phyloP scores from a whole-genome alignment of 1,284 basidiomycete genomes.

The Cystobasidium sp. region DNA sequence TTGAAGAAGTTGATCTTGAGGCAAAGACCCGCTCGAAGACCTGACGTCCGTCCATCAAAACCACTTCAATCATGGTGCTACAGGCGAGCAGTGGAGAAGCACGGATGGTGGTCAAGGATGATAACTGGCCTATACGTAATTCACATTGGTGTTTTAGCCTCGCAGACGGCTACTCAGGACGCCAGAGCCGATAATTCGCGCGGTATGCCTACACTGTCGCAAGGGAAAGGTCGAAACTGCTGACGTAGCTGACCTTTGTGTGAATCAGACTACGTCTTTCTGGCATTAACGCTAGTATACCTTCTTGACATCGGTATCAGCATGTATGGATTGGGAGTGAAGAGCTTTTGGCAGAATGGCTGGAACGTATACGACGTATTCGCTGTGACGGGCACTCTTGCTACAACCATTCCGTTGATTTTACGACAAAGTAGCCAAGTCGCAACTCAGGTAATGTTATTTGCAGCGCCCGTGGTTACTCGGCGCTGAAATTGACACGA shows the following conservation, averaged over 20 bases:
- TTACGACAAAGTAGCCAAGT: constrained; percentile 56
- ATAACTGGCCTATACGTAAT: constrained; percentile 82
- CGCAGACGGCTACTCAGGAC: constrained; percentile 73
- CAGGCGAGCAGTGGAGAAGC: constrained; percentile 84
- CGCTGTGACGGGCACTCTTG: constrained; percentile 79
- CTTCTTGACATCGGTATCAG: constrained; percentile 78
- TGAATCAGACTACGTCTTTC: constrained; percentile 72
- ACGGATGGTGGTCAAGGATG: constrained; percentile 87
- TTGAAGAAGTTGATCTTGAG: constrained; percentile 84
- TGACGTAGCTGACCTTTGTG: too few relatives aligned
- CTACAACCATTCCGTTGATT: constrained; percentile 78
- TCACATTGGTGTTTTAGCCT: constrained; percentile 87
- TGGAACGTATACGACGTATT: constrained; percentile 86
- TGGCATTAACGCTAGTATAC: constrained; percentile 75
- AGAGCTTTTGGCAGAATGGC: constrained; percentile 83
- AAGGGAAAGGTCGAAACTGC: too few relatives aligned
- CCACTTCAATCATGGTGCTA: constrained; percentile 82
- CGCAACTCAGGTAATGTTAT: constrained; percentile 17
- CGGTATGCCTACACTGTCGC: constrained; percentile 62
- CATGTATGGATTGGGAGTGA: constrained; percentile 81
- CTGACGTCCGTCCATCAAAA: constrained; percentile 66
- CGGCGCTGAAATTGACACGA: not conserved
- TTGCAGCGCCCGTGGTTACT: not conserved
- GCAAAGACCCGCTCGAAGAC: constrained; percentile 83
- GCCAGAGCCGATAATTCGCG: constrained; percentile 67